Evolutionary conservation across 2,329 filamentous ascomycete genomes (phyloP), one percentile per base, ranked within the genome.

Genomic region (Helotiales sp.): DNA sequence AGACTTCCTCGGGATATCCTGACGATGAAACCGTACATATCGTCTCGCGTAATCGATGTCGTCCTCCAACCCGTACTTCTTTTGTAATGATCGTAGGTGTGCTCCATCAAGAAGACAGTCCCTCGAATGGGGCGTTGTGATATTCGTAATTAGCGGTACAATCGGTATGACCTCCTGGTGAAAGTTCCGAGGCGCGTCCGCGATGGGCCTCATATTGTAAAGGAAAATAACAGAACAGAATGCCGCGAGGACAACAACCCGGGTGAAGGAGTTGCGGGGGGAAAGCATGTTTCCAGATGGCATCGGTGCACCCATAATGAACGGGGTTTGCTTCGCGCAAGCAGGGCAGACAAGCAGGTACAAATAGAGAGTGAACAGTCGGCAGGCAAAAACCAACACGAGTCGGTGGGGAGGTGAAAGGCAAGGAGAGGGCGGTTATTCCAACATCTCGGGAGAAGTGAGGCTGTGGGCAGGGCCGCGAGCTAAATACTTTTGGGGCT

Each of bases 11-110:
- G 75, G 63, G 25, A 83, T 76, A 54, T 79, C 76, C 52, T 79
- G 70, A 36, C 80, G 78, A 36, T 75, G 75, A 59, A 81, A 79
- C 63, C 78, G 78, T 24, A 84, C 72, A 64, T 84, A 82, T 55
- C 82, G 77, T 70, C 81, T 81, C 57, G 78, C 75, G 71, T 84
- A 84, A 62, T 84, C 78, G 62, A 84, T 80, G 36, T 74, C 74
- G 38, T 80, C 75, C 24, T 76, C 73, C 12, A 85, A 73, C 9
- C 73, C 70, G 64, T 81, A 81, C 60, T 75, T 77, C 25, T 77
- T 65, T 63, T 78, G 75, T 55, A 83, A 66, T 5, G 73, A 69
- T 49, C 71, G 70, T 55, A 84, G 74, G 52, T 78, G 75, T 12
- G 74, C 73, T 40, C 73, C 72, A 67, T 84, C 77, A 57, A 81